A percentile compares a stretch with the other conserved stretches of the same genome.
phyloP scores from a whole-genome alignment of 345 rosid genomes.

The Orychophragmus violaceus region DNA sequence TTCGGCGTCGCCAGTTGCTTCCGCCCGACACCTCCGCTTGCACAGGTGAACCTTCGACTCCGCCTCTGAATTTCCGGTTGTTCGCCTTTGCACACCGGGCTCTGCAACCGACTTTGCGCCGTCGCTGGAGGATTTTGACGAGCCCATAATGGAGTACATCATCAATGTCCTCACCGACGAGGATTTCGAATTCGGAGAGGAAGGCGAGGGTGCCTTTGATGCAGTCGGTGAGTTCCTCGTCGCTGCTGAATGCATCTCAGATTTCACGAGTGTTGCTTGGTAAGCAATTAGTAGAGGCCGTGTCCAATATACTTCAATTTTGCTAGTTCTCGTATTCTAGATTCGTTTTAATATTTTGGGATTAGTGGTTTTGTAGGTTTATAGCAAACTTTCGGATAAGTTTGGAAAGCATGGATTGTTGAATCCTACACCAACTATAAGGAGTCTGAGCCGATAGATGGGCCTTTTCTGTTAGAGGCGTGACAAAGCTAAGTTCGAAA shows the following conservation, averaged over 20 bases:
- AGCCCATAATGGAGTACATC: constrained; percentile 88
- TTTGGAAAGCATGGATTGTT: constrained; percentile 92
- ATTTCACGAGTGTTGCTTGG: constrained; percentile 73
- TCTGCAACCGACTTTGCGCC: too few species aligned
- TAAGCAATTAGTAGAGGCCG: constrained; percentile 7
- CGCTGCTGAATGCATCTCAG: constrained; percentile 74
- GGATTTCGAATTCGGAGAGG: constrained; percentile 80
- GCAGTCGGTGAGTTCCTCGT: constrained; percentile 91
- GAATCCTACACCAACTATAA: constrained; percentile 58
- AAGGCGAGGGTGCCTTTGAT: constrained; percentile 83
- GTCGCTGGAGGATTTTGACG: constrained; percentile 82
- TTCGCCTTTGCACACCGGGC: too few species aligned
- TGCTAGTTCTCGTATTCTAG: too few species aligned
- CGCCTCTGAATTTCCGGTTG: too few species aligned
- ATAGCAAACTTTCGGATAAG: constrained; percentile 63
- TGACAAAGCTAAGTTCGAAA: constrained; percentile 67
- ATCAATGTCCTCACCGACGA: constrained; percentile 96
- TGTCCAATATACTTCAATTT: neutral
- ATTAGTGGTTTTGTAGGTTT: too few species aligned
- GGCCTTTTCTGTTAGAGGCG: constrained; percentile 84
- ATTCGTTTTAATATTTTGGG: too few species aligned
- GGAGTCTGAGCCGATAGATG: constrained; percentile 80
- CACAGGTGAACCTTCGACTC: too few species aligned
- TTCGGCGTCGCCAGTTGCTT: too few species aligned
- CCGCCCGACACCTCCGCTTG: too few species aligned